Conservation (phyloP, 2,329 filamentous ascomycete genomes). For the Periconia digitata region DNA sequence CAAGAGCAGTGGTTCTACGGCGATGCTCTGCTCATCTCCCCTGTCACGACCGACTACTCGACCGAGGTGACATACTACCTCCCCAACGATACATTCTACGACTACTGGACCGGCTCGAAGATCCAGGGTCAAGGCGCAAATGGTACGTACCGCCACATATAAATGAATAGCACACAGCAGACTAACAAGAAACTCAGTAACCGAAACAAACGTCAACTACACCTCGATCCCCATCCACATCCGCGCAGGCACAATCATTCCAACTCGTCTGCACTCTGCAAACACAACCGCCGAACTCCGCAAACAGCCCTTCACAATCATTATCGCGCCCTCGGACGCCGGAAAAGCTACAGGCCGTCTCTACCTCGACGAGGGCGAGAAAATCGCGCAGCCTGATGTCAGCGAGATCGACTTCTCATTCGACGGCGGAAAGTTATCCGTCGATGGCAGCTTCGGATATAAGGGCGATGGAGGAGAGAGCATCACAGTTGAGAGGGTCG, state of each 20-base stretch:
- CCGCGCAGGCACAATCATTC: slow-evolving; percentile 66
- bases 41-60: slow-evolving; percentile 55
- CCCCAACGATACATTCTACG: slow-evolving; percentile 61
- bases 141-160: too few species aligned
- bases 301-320: slow-evolving; percentile 67
- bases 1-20: slow-evolving; percentile 64
- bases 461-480: slow-evolving; percentile 21
- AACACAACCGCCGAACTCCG: slow-evolving; percentile 67
- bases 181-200: too few species aligned
- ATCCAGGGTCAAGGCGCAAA: slow-evolving; percentile 51
- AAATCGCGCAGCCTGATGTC: slow-evolving; percentile 60
- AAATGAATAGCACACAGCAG: too few species aligned
- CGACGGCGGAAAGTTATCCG: slow-evolving; percentile 52
- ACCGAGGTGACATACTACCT: slow-evolving; percentile 59
- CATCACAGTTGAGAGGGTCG: slow-evolving; percentile 26
- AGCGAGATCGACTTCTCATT: slow-evolving; percentile 64
- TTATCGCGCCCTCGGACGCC: slow-evolving; percentile 65
- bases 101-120: slow-evolving; percentile 57
- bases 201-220: slow-evolving; percentile 48
- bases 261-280: slow-evolving; percentile 55
- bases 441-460: slow-evolving; percentile 59
- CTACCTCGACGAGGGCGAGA: slow-evolving; percentile 78
- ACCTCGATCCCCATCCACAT: slow-evolving; percentile 68
- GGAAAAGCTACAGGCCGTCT: slow-evolving; percentile 67
- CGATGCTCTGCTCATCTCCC: slow-evolving; percentile 57